phyloP scores from a whole-genome alignment of 176 grass and related monocot species.

The Aegilops bicornis region DNA sequence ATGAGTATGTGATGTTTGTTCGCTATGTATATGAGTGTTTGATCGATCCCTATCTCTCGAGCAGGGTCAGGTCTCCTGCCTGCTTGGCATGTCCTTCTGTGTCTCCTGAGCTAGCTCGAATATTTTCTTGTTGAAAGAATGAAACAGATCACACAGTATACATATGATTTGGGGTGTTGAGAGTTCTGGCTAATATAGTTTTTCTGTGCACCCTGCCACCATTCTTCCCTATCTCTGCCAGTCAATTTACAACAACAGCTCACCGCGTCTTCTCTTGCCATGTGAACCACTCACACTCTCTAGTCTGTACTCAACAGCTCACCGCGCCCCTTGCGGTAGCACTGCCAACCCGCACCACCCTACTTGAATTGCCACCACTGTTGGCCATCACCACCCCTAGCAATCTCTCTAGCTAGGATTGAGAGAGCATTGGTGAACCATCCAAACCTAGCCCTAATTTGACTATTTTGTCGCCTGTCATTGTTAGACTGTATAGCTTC shows the following conservation, averaged over 20 bases:
- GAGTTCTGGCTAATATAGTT: neutral
- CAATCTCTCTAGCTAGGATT: neutral
- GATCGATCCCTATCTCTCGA: slow-evolving; percentile 24
- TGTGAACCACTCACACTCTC: no score
- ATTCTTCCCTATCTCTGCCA: no score
- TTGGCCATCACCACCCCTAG: neutral
- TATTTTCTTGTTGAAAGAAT: slow-evolving; percentile 9
- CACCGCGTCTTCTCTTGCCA: no score
- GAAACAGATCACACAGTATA: slow-evolving; percentile 12
- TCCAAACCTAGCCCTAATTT: neutral
- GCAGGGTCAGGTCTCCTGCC: neutral
- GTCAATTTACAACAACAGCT: no score
- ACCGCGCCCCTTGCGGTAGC: no score
- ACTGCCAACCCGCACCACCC: no score
- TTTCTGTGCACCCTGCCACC: neutral
- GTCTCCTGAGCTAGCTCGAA: neutral
- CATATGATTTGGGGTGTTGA: slow-evolving; percentile 4
- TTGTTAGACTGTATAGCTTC: no score
- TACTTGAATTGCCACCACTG: no score
- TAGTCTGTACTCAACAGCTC: no score
- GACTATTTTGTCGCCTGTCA: no score
- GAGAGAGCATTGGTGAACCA: neutral
- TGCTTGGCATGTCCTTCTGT: neutral
- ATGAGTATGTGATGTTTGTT: neutral
- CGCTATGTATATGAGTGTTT: slow-evolving; percentile 14